phyloP scores from a whole-genome alignment of 352 stramenopile species.

The Blastocystis sp. region DNA sequence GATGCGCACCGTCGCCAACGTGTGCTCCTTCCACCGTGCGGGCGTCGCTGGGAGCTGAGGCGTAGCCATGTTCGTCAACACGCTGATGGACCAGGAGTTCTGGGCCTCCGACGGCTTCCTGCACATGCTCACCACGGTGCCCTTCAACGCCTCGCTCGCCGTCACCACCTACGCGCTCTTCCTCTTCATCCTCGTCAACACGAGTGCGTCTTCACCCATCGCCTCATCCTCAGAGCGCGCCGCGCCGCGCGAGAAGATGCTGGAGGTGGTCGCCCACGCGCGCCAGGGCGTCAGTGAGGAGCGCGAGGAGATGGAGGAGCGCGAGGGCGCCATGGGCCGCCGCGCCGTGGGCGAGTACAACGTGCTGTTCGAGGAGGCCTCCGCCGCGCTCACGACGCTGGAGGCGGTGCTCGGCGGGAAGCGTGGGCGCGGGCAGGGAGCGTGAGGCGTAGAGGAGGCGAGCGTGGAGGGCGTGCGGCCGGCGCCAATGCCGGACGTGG shows the following conservation, averaged over 20 bases:
- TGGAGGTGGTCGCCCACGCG: not conserved
- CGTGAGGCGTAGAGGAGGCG: not conserved
- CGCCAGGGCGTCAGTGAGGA: slow-evolving; percentile 8
- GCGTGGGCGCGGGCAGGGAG: not conserved
- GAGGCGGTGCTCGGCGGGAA: not conserved
- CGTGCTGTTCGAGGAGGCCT: slow-evolving; percentile 2
- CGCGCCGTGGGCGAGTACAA: slow-evolving; percentile 4
- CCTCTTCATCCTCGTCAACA: not conserved
- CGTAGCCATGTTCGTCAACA: slow-evolving; percentile 38
- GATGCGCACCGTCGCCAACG: slow-evolving; percentile 21
- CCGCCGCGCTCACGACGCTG: slow-evolving; percentile 13
- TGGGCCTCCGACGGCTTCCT: slow-evolving; percentile 20
- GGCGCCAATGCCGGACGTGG: slow-evolving; percentile 2
- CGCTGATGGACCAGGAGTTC: not conserved
- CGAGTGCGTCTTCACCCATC: not conserved
- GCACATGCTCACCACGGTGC: not conserved
- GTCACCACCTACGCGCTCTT: not conserved
- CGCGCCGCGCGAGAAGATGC: not conserved
- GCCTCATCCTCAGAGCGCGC: not conserved
- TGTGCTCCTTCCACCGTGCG: slow-evolving; percentile 5
- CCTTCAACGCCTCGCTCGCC: slow-evolving; percentile 15
- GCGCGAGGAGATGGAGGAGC: not conserved
- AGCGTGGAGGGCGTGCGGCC: not conserved
- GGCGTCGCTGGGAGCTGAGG: not conserved
- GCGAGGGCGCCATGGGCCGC: not conserved